These are phyloP conservation scores for Peronospora farinosa DNA, from an alignment of 352 stramenopile species.

Conservation along the genomic window DNA sequence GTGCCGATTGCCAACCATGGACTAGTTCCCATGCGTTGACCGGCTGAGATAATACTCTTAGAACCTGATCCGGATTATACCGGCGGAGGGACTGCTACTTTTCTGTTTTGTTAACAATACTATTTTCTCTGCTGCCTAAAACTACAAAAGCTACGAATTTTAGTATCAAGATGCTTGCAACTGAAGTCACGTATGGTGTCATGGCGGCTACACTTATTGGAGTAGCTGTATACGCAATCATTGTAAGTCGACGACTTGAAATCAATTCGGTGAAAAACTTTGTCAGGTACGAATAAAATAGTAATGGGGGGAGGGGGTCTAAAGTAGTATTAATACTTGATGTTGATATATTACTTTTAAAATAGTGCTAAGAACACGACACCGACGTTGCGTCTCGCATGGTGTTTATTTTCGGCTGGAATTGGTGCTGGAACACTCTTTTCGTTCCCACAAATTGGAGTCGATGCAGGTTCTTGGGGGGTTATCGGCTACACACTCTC, in stretches of 20 bases:
- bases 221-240: conserved; percentile 60
- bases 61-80: conserved; percentile 61
- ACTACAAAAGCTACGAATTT: no score
- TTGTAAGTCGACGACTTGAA: conserved; percentile 46
- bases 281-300: conserved; percentile 34
- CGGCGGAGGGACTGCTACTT: conserved; percentile 45
- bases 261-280: conserved; percentile 58
- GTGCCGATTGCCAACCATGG: conserved; percentile 43
- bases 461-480: conserved; percentile 61
- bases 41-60: conserved; percentile 61
- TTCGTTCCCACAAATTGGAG: conserved; percentile 70
- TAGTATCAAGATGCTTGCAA: conserved; percentile 41
- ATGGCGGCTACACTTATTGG: conserved; percentile 58
- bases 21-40: conserved; percentile 41
- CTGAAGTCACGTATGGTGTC: conserved; percentile 42
- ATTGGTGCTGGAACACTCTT: conserved; percentile 76
- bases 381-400: conserved; percentile 47
- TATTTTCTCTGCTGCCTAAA: no score
- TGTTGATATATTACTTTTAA: no score
- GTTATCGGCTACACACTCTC: conserved; percentile 75
- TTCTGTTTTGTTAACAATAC: no score
- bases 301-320: conserved; percentile 2
- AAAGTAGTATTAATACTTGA: not conserved
- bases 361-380: conserved; percentile 64
- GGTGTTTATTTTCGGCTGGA: conserved; percentile 72